These are phyloP conservation scores for Glycine tomentella DNA, from an alignment of 306 rosid species.

Conservation along the genomic window DNA sequence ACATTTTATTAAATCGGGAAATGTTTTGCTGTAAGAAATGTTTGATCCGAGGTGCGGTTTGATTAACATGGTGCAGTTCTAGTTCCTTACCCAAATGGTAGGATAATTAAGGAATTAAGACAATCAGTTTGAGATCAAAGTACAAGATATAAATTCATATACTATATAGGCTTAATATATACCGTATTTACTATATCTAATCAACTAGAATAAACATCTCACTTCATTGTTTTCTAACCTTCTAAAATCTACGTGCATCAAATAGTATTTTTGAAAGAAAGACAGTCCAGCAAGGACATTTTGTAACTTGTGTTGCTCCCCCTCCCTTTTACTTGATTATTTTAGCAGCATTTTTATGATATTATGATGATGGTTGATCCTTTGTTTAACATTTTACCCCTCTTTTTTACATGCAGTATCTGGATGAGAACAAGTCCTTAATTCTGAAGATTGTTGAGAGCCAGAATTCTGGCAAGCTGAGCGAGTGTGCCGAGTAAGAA, in stretches of 20 bases:
- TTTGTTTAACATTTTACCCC: slow-evolving; percentile 17
- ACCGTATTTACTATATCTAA: background rate
- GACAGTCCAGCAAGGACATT: background rate
- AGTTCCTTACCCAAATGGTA: slow-evolving; percentile 15
- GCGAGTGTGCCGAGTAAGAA: slow-evolving; percentile 98
- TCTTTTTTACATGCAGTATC: slow-evolving; percentile 61
- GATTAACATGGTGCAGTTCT: slow-evolving; percentile 23
- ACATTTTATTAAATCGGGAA: background rate
- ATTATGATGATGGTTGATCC: background rate
- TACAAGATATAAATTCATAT: background rate
- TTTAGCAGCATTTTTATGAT: slow-evolving; percentile 1
- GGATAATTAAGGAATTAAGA: background rate
- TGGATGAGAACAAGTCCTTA: slow-evolving; percentile 99
- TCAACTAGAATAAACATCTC: background rate
- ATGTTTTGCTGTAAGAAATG: background rate
- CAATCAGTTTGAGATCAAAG: background rate
- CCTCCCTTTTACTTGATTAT: background rate
- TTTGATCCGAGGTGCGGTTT: background rate
- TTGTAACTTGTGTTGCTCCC: background rate
- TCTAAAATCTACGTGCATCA: background rate
- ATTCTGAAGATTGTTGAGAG: slow-evolving; percentile 98
- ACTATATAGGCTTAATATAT: background rate
- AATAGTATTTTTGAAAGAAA: background rate
- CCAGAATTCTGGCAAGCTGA: slow-evolving; percentile 91
- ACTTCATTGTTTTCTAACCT: background rate